These are phyloP conservation scores for Orbilia javanica DNA, from an alignment of 2,329 filamentous ascomycete species.

Conservation along the genomic window DNA sequence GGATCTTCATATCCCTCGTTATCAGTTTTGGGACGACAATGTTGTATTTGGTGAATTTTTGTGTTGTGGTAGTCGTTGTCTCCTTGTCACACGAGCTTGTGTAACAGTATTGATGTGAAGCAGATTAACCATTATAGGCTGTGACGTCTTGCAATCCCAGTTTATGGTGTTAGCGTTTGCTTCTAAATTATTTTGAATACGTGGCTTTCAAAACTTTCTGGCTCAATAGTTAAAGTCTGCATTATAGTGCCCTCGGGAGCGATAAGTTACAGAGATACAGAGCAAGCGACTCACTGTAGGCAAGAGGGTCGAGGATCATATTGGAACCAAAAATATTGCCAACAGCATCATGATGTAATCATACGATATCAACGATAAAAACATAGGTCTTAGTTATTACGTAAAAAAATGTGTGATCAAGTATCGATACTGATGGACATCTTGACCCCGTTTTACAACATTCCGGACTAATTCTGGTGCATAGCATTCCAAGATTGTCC, in stretches of 20 bases:
- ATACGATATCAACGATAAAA: not conserved
- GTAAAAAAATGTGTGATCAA: not conserved
- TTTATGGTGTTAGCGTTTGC: not conserved
- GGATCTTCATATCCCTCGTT: not conserved
- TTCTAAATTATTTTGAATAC: not conserved
- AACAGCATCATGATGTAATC: too few species aligned
- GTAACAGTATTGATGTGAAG: slow-evolving; percentile 13
- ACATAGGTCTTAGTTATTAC: not conserved
- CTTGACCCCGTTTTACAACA: not conserved
- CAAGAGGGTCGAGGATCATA: not conserved
- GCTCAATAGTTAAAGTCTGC: too few species aligned
- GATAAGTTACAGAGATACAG: too few species aligned
- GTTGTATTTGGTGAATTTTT: slow-evolving; percentile 42
- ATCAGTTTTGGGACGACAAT: not conserved
- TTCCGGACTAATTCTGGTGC: not conserved
- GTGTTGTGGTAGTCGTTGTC: slow-evolving; percentile 34
- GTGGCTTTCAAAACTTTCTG: too few species aligned
- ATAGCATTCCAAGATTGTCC: not conserved
- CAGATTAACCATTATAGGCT: not conserved
- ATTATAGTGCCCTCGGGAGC: too few species aligned
- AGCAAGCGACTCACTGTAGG: too few species aligned
- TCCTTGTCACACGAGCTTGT: slow-evolving; percentile 7
- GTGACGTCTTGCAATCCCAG: too few species aligned
- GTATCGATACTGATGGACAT: not conserved
- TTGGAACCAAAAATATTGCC: not conserved